A percentile compares a stretch with the other conserved stretches of the same genome.
phyloP scores from a whole-genome alignment of 441 rosid species.

The Aquilaria agallochum region DNA sequence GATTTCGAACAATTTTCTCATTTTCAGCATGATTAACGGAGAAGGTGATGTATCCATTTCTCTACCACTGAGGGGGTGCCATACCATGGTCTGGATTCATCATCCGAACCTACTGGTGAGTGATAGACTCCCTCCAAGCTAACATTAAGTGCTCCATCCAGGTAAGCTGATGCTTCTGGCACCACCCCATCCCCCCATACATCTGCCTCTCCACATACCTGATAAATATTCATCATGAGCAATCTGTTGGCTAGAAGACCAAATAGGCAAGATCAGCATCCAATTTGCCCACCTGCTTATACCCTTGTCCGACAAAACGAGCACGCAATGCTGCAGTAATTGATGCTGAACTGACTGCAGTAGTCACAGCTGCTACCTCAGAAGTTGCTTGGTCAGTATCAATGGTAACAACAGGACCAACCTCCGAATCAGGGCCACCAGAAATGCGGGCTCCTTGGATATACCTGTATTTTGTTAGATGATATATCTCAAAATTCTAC shows the following conservation, averaged over 20 bases:
- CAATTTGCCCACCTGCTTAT: constrained; percentile 63
- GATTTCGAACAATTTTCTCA: no score
- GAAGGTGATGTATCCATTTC: constrained; percentile 78
- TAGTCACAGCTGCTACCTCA: constrained; percentile 40
- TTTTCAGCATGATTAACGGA: constrained; percentile 20
- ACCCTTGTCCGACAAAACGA: constrained; percentile 86
- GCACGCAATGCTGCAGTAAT: constrained; percentile 47
- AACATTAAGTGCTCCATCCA: constrained; percentile 76
- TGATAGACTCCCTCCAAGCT: constrained; percentile 84
- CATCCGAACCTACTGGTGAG: constrained; percentile 88
- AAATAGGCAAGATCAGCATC: background rate
- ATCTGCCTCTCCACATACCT: constrained; percentile 86
- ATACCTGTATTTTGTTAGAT: constrained; percentile 47
- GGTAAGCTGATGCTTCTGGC: constrained; percentile 79
- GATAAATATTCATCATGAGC: background rate
- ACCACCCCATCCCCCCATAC: constrained; percentile 99
- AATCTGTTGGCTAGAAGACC: background rate
- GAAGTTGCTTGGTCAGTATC: constrained; percentile 35
- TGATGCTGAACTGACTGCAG: constrained; percentile 25
- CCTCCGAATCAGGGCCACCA: constrained; percentile 33
- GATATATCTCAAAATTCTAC: no score
- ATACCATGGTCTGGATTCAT: constrained; percentile 72
- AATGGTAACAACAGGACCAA: constrained; percentile 30
- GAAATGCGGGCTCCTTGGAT: constrained; percentile 61
- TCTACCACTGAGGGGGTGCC: constrained; percentile 70